phyloP scores from a whole-genome alignment of 2,329 filamentous ascomycete genomes.

The Penicillium sp. region DNA sequence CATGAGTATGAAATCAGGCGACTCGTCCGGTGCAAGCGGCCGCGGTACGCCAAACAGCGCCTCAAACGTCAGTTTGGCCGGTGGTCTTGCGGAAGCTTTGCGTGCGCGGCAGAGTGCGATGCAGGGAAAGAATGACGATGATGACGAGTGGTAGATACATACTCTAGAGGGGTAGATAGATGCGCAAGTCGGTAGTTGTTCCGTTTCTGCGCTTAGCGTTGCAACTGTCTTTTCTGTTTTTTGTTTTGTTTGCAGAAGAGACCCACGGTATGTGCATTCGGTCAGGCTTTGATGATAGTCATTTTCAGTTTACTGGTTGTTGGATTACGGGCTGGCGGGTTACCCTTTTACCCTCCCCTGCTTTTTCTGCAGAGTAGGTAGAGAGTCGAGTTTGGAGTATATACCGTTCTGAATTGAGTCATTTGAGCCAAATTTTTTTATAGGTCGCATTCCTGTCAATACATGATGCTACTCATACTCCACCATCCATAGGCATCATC shows the following conservation, averaged over 20 bases:
- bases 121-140: slow-evolving; percentile 63
- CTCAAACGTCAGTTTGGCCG: slow-evolving; percentile 60
- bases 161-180: neutral
- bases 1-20: slow-evolving; percentile 45
- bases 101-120: slow-evolving; percentile 71
- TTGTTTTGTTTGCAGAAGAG: slow-evolving; percentile 1
- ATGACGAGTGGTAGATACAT: slow-evolving; percentile 61
- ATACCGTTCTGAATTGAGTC: neutral
- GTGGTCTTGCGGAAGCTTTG: slow-evolving; percentile 73
- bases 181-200: slow-evolving; percentile 8
- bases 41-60: slow-evolving; percentile 62
- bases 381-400: neutral
- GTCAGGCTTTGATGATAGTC: slow-evolving; percentile 6
- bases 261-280: neutral
- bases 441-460: neutral
- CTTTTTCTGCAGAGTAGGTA: neutral
- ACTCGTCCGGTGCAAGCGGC: slow-evolving; percentile 60
- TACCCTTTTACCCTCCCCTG: neutral
- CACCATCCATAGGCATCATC: too few relatives aligned
- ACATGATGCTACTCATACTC: neutral
- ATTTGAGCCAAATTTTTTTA: neutral
- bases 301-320: slow-evolving; percentile 3
- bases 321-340: slow-evolving; percentile 8
- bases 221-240: slow-evolving; percentile 10
- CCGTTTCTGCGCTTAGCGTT: slow-evolving; percentile 26